These are phyloP conservation scores for Camellia sinensis DNA, from an alignment of 148 eudicot genomes.

Conservation along the genomic window DNA sequence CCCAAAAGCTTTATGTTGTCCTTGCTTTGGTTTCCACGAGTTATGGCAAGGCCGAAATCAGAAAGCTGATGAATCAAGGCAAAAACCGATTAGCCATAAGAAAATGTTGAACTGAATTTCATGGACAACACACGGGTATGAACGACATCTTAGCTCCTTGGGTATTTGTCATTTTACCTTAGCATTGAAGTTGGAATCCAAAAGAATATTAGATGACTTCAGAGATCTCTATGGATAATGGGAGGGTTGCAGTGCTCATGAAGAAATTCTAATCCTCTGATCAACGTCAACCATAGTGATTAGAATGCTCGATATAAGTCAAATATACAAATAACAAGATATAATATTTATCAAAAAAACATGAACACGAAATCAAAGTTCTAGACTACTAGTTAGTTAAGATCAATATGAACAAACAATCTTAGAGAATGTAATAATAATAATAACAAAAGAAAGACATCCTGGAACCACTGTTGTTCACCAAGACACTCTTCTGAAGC, in stretches of 20 bases:
- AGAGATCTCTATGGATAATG: conserved; percentile 71
- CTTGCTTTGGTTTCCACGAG: conserved; percentile 49
- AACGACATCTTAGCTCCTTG: too few species aligned
- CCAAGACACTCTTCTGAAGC: too few species aligned
- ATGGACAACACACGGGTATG: neutral
- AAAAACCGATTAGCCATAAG: neutral
- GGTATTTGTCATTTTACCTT: conserved; percentile 44
- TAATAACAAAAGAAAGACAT: too few species aligned
- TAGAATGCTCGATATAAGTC: neutral
- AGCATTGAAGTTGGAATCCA: conserved; percentile 75
- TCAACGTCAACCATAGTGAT: neutral
- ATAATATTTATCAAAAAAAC: too few species aligned
- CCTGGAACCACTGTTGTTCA: too few species aligned
- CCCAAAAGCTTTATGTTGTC: conserved; percentile 56
- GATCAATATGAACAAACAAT: too few species aligned
- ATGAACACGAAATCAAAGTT: too few species aligned
- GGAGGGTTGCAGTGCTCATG: conserved; percentile 80
- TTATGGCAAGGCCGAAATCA: conserved; percentile 68
- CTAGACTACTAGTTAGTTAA: too few species aligned
- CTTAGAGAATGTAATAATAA: too few species aligned
- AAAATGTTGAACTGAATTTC: neutral
- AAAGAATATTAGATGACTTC: conserved; percentile 69
- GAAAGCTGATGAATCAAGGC: conserved; percentile 50
- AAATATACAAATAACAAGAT: neutral
- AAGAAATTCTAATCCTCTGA: conserved; percentile 78